These are phyloP conservation scores for Entomortierella parvispora DNA, from an alignment of 192 early-diverging fungal genomes.

Conservation along the genomic window DNA sequence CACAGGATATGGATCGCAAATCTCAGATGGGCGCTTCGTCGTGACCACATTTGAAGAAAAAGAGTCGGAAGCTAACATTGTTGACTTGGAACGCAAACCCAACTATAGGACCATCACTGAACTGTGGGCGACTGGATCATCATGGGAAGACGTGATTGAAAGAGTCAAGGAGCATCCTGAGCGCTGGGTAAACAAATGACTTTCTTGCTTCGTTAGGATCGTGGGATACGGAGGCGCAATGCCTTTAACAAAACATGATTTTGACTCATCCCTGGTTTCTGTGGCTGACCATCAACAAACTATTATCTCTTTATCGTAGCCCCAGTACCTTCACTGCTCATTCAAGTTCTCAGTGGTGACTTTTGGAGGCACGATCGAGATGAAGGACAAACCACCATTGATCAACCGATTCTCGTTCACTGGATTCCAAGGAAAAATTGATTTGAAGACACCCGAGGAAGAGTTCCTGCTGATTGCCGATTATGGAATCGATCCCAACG, in stretches of 20 bases:
- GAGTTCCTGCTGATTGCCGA: constrained; percentile 84
- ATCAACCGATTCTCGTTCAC: constrained; percentile 91
- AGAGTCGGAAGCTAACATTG: too few species aligned
- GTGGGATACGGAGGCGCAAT: too few species aligned
- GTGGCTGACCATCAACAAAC: too few species aligned
- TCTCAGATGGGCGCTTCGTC: too few species aligned
- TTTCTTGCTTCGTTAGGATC: background rate
- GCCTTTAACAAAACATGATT: too few species aligned
- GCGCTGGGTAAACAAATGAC: constrained; percentile 57
- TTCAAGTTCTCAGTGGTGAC: constrained; percentile 83
- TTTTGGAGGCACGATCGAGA: constrained; percentile 79
- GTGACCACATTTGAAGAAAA: too few species aligned
- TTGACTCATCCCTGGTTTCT: too few species aligned
- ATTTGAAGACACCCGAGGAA: constrained; percentile 81
- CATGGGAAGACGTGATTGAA: constrained; percentile 70
- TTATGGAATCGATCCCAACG: constrained; percentile 67
- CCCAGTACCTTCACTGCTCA: constrained; percentile 60
- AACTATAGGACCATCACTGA: constrained; percentile 72
- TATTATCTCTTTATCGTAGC: constrained; percentile 29
- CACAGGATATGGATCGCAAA: too few species aligned
- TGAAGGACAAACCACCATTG: constrained; percentile 77
- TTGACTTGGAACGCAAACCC: too few species aligned
- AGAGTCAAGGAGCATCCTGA: constrained; percentile 68
- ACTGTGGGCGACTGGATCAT: constrained; percentile 76
- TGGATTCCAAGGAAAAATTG: constrained; percentile 84